Percentiles rank a stretch among this genome's conserved stretches.
Conservation (phyloP, 1,139 yeast species). For the Yamadazyma siamensis region DNA sequence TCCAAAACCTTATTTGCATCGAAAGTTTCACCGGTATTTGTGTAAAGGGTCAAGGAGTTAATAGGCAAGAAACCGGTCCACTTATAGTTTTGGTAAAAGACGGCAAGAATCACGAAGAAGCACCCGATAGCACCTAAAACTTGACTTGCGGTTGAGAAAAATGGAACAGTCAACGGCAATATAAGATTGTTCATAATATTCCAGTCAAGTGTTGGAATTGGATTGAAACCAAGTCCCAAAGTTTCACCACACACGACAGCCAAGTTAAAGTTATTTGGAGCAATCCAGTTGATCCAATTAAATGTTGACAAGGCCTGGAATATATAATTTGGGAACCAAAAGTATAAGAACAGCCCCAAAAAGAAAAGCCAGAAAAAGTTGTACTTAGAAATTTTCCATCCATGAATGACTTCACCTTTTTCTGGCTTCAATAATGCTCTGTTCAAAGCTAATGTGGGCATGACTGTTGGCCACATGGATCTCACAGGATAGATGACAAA, state of each 20-base stretch:
- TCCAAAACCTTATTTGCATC: slow-evolving; percentile 21
- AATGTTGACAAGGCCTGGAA: slow-evolving; percentile 1
- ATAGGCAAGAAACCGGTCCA: slow-evolving; percentile 55
- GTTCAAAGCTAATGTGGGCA: slow-evolving; percentile 1
- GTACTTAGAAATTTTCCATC: not conserved
- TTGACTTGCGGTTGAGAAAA: not conserved
- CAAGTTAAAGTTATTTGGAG: slow-evolving; percentile 1
- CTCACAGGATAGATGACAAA: slow-evolving; percentile 1
- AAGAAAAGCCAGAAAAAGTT: not conserved
- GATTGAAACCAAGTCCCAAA: not conserved
- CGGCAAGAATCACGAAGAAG: slow-evolving; percentile 30
- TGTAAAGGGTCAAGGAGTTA: slow-evolving; percentile 42
- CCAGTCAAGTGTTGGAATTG: slow-evolving; percentile 1
- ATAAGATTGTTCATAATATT: slow-evolving; percentile 1
- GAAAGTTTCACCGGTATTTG: slow-evolving; percentile 36
- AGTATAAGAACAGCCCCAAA: not conserved
- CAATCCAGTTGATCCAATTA: slow-evolving; percentile 1
- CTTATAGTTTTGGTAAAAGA: slow-evolving; percentile 48
- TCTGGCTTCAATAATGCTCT: slow-evolving; percentile 1
- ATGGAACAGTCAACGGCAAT: not conserved
- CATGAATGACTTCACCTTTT: not conserved
- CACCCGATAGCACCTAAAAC: not conserved
- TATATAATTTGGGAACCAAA: slow-evolving; percentile 1
- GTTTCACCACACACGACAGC: not conserved
- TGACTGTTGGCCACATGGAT: not conserved